Base-by-base conservation (phyloP, 2,329 filamentous ascomycete species). In the Trichocomaceae sp. region DNA sequence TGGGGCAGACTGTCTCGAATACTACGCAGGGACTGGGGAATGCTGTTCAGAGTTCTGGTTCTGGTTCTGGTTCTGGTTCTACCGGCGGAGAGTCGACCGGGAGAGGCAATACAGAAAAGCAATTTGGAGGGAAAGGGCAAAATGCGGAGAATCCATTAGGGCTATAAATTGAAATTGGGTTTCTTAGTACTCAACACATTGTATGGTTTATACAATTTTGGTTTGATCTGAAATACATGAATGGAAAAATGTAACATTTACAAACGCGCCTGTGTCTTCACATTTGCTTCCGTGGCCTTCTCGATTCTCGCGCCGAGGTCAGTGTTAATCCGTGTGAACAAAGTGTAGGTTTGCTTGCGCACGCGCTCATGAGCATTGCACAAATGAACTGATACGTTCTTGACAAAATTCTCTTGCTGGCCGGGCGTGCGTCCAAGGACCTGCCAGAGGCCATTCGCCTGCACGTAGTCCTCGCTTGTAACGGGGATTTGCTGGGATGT, bases 361-460 rank as follows among this genome's bases (percentile, higher is more conserved):
- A 83, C 80, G 59, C 78, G 77, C 56, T 75, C 71, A 60, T 78
- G 72, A 2, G 82, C 82, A 50, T 69, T 77, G 45, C 70, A 71
- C 59, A 86, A 68, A 61, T 85, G 81, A 2, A 72, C 80, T 2
- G 81, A 69, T 17, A 86, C 74, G 59, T 85, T 86, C 55, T 73
- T 66, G 39, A 86, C 69, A 56, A 84, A 83, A 65, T 83, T 81
- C 2, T 81, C 77, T 67, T 85, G 82, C 64, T 85, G 83, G 2
- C 81, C 82, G 2, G 71, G 68, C 50, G 71, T 64, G 44, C 71
- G 70, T 29, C 71, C 70, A 35, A 75, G 64, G 26, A 73, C 68
- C 57, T 74, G 63, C 75, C 75, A 77, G 47, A 77, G 66, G 10
- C 64, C 69, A 47, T 69, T 69, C 13, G 74, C 65, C 60, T 77